These are phyloP conservation scores for Nemania sp. DNA, from an alignment of 2,329 filamentous ascomycete genomes.

Conservation along the genomic window DNA sequence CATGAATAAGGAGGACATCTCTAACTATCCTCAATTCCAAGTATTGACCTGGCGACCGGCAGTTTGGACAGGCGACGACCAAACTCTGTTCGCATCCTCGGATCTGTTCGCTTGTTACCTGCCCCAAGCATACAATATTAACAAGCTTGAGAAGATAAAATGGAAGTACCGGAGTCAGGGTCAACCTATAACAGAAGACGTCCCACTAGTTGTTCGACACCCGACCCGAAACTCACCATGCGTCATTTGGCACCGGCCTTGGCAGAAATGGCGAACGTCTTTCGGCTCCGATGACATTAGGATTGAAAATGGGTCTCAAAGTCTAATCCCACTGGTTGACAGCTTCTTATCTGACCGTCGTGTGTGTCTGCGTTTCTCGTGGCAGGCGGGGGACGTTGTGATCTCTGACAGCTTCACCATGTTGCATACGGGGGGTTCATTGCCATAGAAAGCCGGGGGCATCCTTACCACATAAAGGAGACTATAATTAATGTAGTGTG, in stretches of 20 bases:
- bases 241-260: conserved; percentile 21
- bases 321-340: conserved; percentile 13
- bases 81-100: conserved; percentile 21
- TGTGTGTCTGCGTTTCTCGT: conserved; percentile 19
- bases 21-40: conserved; percentile 9
- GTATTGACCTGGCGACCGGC: conserved; percentile 10
- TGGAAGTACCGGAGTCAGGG: conserved; percentile 13
- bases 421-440: conserved; percentile 13
- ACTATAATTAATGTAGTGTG: neutral
- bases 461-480: neutral
- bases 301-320: conserved; percentile 22
- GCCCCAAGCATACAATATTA: conserved; percentile 19
- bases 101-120: conserved; percentile 20
- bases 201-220: conserved; percentile 20
- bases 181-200: neutral
- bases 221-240: conserved; percentile 19
- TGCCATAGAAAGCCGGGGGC: conserved; percentile 1
- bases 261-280: conserved; percentile 9
- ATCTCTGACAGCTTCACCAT: conserved; percentile 17
- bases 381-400: conserved; percentile 19
- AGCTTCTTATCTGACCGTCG: conserved; percentile 20
- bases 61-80: neutral
- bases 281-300: conserved; percentile 7
- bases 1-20: neutral
- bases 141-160: conserved; percentile 23